These are phyloP conservation scores for Chlorophyllum brunneum DNA, from an alignment of 768 basidiomycete species.

Conservation along the genomic window DNA sequence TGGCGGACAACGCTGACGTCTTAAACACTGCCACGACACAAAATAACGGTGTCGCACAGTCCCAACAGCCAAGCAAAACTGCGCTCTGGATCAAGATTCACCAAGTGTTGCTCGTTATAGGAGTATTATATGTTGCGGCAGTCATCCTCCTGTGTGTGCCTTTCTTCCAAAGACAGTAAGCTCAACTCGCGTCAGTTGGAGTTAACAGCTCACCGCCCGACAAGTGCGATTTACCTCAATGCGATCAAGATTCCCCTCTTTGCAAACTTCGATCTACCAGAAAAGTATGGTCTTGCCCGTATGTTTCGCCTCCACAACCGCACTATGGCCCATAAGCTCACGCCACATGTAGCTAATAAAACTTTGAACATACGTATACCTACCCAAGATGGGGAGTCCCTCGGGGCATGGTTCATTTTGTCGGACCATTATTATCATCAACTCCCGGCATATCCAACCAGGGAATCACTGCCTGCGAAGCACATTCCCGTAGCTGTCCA, in stretches of 20 bases:
- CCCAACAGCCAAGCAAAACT: neutral
- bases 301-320: conserved; percentile 19
- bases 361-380: conserved; percentile 65
- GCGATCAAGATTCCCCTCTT: conserved; percentile 57
- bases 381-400: conserved; percentile 71
- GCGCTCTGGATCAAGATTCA: conserved; percentile 24
- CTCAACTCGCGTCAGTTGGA: conserved; percentile 2
- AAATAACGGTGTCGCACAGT: neutral
- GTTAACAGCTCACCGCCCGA: neutral
- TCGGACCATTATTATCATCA: conserved; percentile 61
- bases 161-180: conserved; percentile 68
- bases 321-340: neutral
- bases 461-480: conserved; percentile 32
- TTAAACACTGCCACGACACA: neutral
- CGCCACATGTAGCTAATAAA: conserved; percentile 56
- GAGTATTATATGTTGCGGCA: conserved; percentile 48
- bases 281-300: conserved; percentile 82
- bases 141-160: conserved; percentile 58
- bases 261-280: conserved; percentile 64
- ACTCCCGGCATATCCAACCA: conserved; percentile 34
- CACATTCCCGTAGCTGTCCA: conserved; percentile 53
- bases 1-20: neutral
- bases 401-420: conserved; percentile 87
- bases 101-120: conserved; percentile 32
- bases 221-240: conserved; percentile 56